These are phyloP conservation scores for Hericium alpestre DNA, from an alignment of 768 basidiomycete species.

Conservation along the genomic window DNA sequence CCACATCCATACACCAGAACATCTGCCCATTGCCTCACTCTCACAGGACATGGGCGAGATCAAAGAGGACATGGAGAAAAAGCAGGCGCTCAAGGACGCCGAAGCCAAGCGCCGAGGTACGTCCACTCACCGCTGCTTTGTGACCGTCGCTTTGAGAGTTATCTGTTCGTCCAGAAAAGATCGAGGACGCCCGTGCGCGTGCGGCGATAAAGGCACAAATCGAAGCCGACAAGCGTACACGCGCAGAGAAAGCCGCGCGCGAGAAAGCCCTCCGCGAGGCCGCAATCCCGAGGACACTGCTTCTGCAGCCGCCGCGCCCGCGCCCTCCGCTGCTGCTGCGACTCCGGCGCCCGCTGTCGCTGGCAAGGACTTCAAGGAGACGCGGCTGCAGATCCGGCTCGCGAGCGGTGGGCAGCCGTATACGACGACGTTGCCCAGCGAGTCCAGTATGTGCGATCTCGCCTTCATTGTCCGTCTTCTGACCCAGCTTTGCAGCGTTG, in stretches of 20 bases:
- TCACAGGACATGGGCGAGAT: slow-evolving; percentile 57
- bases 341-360: slow-evolving; percentile 28
- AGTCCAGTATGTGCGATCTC: slow-evolving; percentile 45
- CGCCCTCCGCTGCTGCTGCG: slow-evolving; percentile 25
- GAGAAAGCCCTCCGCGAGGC: slow-evolving; percentile 88
- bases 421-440: slow-evolving; percentile 71
- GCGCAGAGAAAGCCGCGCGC: slow-evolving; percentile 78
- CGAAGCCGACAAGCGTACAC: slow-evolving; percentile 82
- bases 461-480: background rate
- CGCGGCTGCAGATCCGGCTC: slow-evolving; percentile 83
- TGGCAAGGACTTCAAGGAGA: slow-evolving; percentile 76
- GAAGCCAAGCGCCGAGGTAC: slow-evolving; percentile 71
- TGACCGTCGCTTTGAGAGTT: background rate
- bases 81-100: slow-evolving; percentile 76
- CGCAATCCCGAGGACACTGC: slow-evolving; percentile 27
- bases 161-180: slow-evolving; percentile 52
- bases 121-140: slow-evolving; percentile 3
- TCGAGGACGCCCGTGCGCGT: slow-evolving; percentile 76
- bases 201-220: slow-evolving; percentile 90
- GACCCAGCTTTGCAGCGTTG: slow-evolving; percentile 39
- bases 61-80: slow-evolving; percentile 66
- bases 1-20: background rate
- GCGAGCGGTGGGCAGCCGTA: slow-evolving; percentile 73
- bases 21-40: background rate
- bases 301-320: slow-evolving; percentile 20